These are phyloP conservation scores for Boletellus ananiceps DNA, from an alignment of 768 basidiomycete species.

Conservation along the genomic window DNA sequence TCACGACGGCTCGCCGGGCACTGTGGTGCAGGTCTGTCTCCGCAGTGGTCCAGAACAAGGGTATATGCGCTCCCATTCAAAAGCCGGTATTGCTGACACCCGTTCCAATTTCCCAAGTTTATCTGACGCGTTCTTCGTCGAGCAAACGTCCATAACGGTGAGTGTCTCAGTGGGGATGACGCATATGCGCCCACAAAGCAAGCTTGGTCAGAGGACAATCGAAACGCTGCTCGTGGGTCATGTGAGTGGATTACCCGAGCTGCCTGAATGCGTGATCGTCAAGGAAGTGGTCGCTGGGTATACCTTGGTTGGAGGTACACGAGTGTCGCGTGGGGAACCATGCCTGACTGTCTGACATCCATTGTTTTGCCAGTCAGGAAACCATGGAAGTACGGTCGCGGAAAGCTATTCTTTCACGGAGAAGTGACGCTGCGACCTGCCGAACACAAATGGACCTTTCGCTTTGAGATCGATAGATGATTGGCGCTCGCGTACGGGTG, in stretches of 20 bases:
- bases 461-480: conserved; percentile 11
- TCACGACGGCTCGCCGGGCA: conserved; percentile 7
- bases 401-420: conserved; percentile 24
- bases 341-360: conserved; percentile 1
- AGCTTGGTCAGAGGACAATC: conserved; percentile 14
- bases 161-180: conserved; percentile 1
- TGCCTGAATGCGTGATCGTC: conserved; percentile 17
- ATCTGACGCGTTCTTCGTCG: conserved; percentile 3
- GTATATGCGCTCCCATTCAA: conserved; percentile 15
- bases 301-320: conserved; percentile 19
- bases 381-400: conserved; percentile 28
- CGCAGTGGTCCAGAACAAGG: conserved; percentile 11
- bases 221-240: conserved; percentile 25
- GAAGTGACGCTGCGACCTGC: conserved; percentile 15
- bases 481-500: neutral
- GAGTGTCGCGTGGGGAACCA: neutral
- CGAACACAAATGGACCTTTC: conserved; percentile 28
- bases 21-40: conserved; percentile 24
- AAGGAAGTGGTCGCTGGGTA: conserved; percentile 12
- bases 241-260: conserved; percentile 4
- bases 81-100: neutral
- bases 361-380: conserved; percentile 17
- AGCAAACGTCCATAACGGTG: conserved; percentile 19
- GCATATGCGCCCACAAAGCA: neutral
- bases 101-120: conserved; percentile 1